Base-by-base conservation (phyloP, 305 asterid genomes). In the Solanum aculeatissimum region DNA sequence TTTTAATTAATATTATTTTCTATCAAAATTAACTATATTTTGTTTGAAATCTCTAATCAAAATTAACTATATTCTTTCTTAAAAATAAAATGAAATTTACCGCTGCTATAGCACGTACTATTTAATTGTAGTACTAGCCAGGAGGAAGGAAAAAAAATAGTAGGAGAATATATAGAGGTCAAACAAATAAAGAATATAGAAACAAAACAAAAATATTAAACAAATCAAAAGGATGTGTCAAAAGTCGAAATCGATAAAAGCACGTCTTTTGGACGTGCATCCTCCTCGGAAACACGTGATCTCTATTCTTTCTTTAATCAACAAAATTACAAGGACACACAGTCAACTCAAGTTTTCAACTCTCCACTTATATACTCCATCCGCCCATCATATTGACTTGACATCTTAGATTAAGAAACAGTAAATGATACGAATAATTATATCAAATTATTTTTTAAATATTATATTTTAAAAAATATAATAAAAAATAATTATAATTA, bases 201-300 rank as follows among this genome's bases (percentile, higher is more conserved):
- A 80, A 54, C 29, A 55, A 29, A 10, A 69, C 18, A 35, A 16
- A 78, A 53, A 79, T 2, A 78, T 10, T 58, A 25, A 81, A 81
- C 29, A 13, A 81, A 13, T 38, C 16, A 58, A 81, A 63, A 58
- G 57, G n/a, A 38, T 55, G 42, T 43, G 74, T n/a, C 55, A 19
- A 71, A 55, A 55, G 23, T 11, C 72, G 65, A 49, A 77, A 51
- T 47, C 82, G 29, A 77, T 77, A 47, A 77, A 77, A 51, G 82
- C 82, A 77, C 82, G 82, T 77, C 82, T 77, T 51, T 51, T 51
- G 82, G 82, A 77, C 65, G 82, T 77, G 82, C 82, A 77, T 77
- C 65, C 82, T 51, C 19, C 47, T 45, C 82, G 65, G 82, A 77
- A 77, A 77, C 82, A 27, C 82, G 82, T 77, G 82, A 27, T 35